Percentiles rank a stretch among this genome's conserved stretches.
Evolutionary conservation across 164 flowering plant species (phyloP).

Genomic region (Magnolia changhungtana): DNA sequence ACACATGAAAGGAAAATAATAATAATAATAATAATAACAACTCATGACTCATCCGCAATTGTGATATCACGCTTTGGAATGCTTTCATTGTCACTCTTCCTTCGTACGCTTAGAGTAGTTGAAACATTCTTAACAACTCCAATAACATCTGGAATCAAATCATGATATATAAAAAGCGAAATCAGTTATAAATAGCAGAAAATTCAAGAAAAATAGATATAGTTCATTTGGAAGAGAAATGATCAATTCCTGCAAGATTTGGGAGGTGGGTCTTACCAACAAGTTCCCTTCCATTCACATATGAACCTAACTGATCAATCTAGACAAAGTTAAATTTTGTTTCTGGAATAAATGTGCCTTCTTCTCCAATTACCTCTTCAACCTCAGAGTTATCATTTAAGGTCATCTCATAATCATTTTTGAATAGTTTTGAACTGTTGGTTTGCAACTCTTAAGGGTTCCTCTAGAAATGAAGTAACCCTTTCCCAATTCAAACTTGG

Average conservation of each 20-base stretch:
- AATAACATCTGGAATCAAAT: conserved; percentile 56
- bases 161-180: not conserved
- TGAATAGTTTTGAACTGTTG: conserved; percentile 83
- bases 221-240: too few species aligned
- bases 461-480: conserved; percentile 89
- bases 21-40: not conserved
- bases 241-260: too few species aligned
- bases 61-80: conserved; percentile 91
- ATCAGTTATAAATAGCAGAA: too few species aligned
- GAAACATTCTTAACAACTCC: conserved; percentile 91
- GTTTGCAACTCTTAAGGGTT: conserved; percentile 72
- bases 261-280: too few species aligned
- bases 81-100: too few species aligned
- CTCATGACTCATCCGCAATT: conserved; percentile 89
- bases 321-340: too few species aligned
- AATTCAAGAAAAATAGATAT: too few species aligned
- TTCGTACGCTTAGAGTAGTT: conserved; percentile 73
- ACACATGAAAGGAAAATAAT: too few species aligned
- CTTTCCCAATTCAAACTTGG: too few species aligned
- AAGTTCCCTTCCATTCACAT: too few species aligned
- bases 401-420: conserved; percentile 96
- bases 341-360: conserved; percentile 58
- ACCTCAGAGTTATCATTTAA: conserved; percentile 83
- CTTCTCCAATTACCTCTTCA: conserved; percentile 81
- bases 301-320: too few species aligned